Evolutionary conservation across 441 rosid genomes (phyloP), one percentile per base, ranked within the genome.

Genomic region (Populus hybrid): DNA sequence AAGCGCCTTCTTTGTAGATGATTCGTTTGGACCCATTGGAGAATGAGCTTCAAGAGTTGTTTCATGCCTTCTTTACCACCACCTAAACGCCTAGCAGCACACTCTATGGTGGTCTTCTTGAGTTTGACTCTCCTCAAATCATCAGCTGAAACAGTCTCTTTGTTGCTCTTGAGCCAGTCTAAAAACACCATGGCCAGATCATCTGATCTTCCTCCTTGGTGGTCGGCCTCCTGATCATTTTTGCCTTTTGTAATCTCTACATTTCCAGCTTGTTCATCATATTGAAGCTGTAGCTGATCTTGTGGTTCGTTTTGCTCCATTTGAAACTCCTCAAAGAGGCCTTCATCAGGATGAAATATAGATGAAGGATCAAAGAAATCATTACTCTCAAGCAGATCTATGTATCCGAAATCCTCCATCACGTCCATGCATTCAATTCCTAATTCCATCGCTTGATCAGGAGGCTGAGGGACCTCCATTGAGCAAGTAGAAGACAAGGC

Each of bases 11-110:
- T 90, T 40, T 90, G 93, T 63, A 92, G 91, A 77, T 94, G 97
- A 81, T 91, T 94, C 0, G 89, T 90, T 84, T 94, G 95, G 6
- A 96, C 98, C 99, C 99, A 96, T 84, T 94, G 95, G 73, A 96
- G 99, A 65, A 94, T 90, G 63, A 96, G 89, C 83, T 93, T 94
- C 83, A 96, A 80, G 70, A 96, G 87, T 81, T 96, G 93, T 77
- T 91, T 96, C 97, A 91, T 92, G 3, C 91, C 99, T 79, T 88
- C 95, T 78, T 86, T 91, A 4, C 98, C 98, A 16, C 99, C 97
- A 8, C 98, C 98, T 35, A 96, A 79, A 35, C 97, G 88, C 82
- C 80, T 82, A 0, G 99, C 93, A 0, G 97, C 98, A 46, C 91
- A 87, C 74, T 96, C 97, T 23, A 94, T 92, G 1, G 97, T 96